phyloP scores from a whole-genome alignment of 495 filamentous ascomycete genomes.

The Evansstolkia leycettana region DNA sequence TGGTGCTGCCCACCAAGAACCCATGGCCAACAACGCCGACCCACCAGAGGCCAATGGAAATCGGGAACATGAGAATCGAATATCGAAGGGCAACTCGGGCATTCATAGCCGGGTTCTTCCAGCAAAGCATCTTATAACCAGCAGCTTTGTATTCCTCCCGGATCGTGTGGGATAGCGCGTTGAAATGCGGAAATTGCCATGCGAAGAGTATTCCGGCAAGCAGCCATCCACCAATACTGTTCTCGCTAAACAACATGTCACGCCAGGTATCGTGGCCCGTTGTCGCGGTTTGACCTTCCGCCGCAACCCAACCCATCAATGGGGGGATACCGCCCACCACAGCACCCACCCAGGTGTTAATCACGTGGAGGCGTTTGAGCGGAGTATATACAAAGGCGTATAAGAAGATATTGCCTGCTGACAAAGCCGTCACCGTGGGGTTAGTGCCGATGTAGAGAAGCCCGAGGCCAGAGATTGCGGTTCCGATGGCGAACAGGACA shows the following conservation, averaged over 20 bases:
- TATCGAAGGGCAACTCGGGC: conserved; percentile 80
- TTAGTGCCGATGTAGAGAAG: conserved; percentile 83
- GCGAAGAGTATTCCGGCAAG: conserved; percentile 75
- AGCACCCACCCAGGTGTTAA: conserved; percentile 95
- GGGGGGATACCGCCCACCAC: conserved; percentile 89
- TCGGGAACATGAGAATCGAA: conserved; percentile 73
- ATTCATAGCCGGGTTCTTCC: conserved; percentile 76
- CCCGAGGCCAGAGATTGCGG: conserved; percentile 51
- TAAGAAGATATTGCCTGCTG: conserved; percentile 70
- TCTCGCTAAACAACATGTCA: conserved; percentile 63
- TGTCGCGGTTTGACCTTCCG: conserved; percentile 71
- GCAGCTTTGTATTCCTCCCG: conserved; percentile 80
- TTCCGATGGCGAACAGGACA: conserved; percentile 60
- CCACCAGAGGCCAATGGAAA: conserved; percentile 73
- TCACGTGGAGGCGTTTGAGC: conserved; percentile 70
- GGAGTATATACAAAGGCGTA: conserved; percentile 92
- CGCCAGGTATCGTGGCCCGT: conserved; percentile 58
- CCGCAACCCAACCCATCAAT: conserved; percentile 95
- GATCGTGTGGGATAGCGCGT: conserved; percentile 76
- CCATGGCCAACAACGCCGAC: conserved; percentile 75
- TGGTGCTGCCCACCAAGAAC: conserved; percentile 67
- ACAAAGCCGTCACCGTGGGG: conserved; percentile 79
- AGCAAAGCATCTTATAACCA: conserved; percentile 83
- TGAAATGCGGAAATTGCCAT: conserved; percentile 99
- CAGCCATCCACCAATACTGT: conserved; percentile 77